Evolutionary conservation across 83 land plant genomes (phyloP).

Genomic region (Larix sibirica): DNA sequence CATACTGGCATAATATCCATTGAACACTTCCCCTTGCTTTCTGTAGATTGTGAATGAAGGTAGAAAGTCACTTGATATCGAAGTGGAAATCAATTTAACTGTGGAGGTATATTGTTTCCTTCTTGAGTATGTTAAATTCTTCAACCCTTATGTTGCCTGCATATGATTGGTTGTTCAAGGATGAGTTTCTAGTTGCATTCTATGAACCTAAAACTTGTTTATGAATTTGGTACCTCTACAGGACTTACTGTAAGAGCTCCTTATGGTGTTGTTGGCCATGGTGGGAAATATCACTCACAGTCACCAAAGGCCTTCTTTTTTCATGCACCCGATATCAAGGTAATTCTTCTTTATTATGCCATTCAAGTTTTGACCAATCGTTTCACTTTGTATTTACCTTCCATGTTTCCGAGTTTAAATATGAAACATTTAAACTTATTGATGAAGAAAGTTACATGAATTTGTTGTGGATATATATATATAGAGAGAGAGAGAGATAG

Average conservation of each 20-base stretch:
- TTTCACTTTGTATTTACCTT: background rate
- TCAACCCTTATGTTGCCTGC: background rate
- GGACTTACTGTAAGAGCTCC: constrained; percentile 96
- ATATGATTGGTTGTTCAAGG: background rate
- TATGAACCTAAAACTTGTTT: background rate
- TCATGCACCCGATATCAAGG: constrained; percentile 98
- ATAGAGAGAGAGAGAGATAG: background rate
- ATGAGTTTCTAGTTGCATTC: background rate
- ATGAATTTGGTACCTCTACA: constrained; percentile 23
- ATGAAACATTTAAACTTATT: background rate
- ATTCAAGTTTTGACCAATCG: background rate
- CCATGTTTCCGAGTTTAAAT: background rate
- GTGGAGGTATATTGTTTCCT: constrained; percentile 74
- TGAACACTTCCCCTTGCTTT: background rate
- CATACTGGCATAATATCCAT: background rate
- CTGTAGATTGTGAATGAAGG: constrained; percentile 97
- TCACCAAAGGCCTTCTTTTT: constrained; percentile 99
- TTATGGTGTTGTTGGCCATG: constrained; percentile 99
- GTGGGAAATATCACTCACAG: constrained; percentile 99
- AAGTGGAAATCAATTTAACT: constrained; percentile 95
- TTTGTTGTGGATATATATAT: background rate
- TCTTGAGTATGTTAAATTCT: background rate
- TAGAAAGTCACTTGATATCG: constrained; percentile 90
- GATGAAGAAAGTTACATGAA: background rate
- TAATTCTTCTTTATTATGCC: constrained; percentile 16